Conservation (phyloP, 2,329 filamentous ascomycete genomes). For the Ophiocordyceps polyrhachis-furcata region DNA sequence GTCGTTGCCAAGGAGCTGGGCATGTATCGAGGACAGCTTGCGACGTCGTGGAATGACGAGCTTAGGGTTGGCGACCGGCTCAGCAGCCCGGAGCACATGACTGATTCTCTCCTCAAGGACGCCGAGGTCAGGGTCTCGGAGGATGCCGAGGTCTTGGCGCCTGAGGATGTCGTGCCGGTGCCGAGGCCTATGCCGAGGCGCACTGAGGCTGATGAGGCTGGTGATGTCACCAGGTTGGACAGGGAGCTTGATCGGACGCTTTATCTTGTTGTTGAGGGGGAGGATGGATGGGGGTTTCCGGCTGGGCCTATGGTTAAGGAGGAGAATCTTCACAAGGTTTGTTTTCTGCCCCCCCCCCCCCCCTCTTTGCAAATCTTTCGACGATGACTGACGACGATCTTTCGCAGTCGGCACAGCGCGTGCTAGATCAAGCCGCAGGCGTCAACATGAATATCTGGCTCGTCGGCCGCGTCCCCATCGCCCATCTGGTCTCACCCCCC, state of each 20-base stretch:
- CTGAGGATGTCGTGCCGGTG: constrained; percentile 43
- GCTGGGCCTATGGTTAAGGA: constrained; percentile 46
- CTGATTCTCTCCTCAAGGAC: constrained; percentile 55
- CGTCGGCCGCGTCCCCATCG: constrained; percentile 76
- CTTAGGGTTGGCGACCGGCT: constrained; percentile 54
- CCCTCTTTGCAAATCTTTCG: too few relatives aligned
- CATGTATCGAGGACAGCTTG: constrained; percentile 52
- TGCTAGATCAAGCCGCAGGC: constrained; percentile 60
- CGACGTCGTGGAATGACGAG: constrained; percentile 81
- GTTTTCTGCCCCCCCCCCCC: neutral
- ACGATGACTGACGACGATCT: too few relatives aligned
- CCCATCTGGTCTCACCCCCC: constrained; percentile 48
- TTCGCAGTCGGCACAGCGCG: constrained; percentile 58
- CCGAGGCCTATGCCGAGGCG: constrained; percentile 50
- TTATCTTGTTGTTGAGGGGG: constrained; percentile 67
- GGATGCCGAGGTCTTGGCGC: constrained; percentile 38
- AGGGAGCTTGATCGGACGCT: constrained; percentile 63
- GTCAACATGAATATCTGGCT: constrained; percentile 99
- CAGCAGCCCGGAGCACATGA: constrained; percentile 42
- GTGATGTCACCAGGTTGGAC: constrained; percentile 63
- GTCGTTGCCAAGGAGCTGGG: constrained; percentile 74
- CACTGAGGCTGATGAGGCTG: constrained; percentile 60
- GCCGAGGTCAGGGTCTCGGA: constrained; percentile 46
- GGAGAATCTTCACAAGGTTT: constrained; percentile 68
- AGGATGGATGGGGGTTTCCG: constrained; percentile 71